phyloP scores from a whole-genome alignment of 148 eudicot genomes.

The Suaeda aralocaspica region DNA sequence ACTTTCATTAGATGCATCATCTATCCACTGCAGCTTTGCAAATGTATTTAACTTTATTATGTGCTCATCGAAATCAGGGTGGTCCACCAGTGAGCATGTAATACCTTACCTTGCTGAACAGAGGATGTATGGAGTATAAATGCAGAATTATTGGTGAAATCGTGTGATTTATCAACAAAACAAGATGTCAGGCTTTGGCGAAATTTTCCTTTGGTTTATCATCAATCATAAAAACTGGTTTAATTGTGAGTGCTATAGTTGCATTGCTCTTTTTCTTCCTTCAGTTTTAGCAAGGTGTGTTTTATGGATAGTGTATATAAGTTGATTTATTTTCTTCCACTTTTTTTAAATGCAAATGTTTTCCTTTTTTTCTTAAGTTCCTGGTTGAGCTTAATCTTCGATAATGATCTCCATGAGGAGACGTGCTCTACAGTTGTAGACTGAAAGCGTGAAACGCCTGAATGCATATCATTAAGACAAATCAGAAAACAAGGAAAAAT shows the following conservation, averaged over 20 bases:
- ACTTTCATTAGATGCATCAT: background rate
- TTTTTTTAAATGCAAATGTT: too few relatives aligned
- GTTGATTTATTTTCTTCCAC: background rate
- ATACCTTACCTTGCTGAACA: background rate
- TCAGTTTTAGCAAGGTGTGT: background rate
- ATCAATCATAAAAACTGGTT: background rate
- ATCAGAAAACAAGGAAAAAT: too few relatives aligned
- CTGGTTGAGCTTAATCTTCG: too few relatives aligned
- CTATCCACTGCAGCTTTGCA: background rate
- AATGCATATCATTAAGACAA: too few relatives aligned
- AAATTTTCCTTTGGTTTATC: background rate
- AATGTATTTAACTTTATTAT: background rate
- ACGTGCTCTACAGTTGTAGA: too few relatives aligned
- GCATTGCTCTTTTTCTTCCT: background rate
- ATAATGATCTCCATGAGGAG: too few relatives aligned
- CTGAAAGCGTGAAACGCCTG: too few relatives aligned
- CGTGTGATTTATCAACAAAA: background rate
- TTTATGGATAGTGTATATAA: constrained; percentile 13
- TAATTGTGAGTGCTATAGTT: background rate
- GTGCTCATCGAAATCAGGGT: constrained; percentile 39
- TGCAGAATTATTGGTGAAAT: constrained; percentile 1
- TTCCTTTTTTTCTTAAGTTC: too few relatives aligned
- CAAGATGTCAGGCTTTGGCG: background rate
- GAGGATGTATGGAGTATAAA: constrained; percentile 8
- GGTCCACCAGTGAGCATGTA: constrained; percentile 71